Evolutionary conservation across 306 rosid species (phyloP).

Genomic region (Prinsepia uniflora): DNA sequence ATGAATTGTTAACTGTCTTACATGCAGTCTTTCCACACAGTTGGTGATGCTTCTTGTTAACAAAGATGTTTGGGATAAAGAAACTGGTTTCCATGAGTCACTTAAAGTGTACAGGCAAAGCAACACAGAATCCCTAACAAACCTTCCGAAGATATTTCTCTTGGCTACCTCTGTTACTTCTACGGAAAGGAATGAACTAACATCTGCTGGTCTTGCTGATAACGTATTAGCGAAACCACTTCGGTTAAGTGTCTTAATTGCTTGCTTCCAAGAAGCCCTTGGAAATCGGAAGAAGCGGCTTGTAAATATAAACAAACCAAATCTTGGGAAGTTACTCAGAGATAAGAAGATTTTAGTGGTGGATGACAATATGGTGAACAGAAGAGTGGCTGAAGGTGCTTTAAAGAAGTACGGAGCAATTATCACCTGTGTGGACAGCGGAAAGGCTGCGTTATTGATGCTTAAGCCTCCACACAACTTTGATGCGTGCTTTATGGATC

Average conservation of each 20-base stretch:
- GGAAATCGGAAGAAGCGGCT: conserved; percentile 53
- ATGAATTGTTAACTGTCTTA: conserved; percentile 16
- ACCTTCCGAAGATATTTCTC: conserved; percentile 62
- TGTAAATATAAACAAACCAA: conserved; percentile 40
- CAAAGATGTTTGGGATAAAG: conserved; percentile 71
- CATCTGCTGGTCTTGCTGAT: conserved; percentile 50
- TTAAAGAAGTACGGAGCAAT: conserved; percentile 74
- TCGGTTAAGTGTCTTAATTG: conserved; percentile 51
- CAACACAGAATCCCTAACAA: conserved; percentile 32
- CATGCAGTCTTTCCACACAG: conserved; percentile 38
- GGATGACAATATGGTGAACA: conserved; percentile 80
- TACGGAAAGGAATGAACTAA: conserved; percentile 45
- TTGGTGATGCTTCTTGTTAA: conserved; percentile 72
- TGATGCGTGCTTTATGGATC: conserved; percentile 97
- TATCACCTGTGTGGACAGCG: conserved; percentile 75
- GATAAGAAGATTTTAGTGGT: conserved; percentile 77
- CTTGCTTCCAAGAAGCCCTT: conserved; percentile 57
- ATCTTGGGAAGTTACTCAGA: conserved; percentile 52
- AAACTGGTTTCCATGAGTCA: conserved; percentile 33
- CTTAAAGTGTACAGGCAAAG: conserved; percentile 38
- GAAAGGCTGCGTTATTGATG: conserved; percentile 57
- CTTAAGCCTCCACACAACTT: conserved; percentile 77
- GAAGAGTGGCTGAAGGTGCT: conserved; percentile 91
- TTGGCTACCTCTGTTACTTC: conserved; percentile 43
- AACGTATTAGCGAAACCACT: conserved; percentile 69